Evolutionary conservation across 192 early-diverging fungal species (phyloP), one percentile per base, ranked within the genome.

Genomic region (Backusella luteola): DNA sequence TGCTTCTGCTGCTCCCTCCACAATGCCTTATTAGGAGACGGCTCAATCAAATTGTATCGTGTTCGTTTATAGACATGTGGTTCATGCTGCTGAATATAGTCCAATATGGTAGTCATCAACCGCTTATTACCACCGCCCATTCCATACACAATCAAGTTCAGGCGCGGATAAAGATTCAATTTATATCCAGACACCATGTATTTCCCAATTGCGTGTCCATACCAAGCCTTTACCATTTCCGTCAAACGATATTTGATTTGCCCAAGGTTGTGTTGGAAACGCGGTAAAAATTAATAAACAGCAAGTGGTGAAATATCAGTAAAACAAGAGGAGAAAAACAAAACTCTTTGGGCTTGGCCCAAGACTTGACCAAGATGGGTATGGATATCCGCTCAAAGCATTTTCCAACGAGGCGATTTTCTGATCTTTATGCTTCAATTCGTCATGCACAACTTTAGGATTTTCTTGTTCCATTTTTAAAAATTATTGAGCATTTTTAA

Each of bases 201-300:
- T 73, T 91, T 93, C 14, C 96, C 97, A 67, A 99, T 82, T 5
- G 97, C 91, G 75, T 93, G 90, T 4, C 96, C 96, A 79, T 97
- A 99, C 90, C 91, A 96, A 8, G 92, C 91, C 91, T 92, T 77
- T 74, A 99, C 96, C 46, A 99, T 79, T 84, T 99, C 96, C 0
- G 96, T 96, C 29, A 97, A 93, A 6, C 97, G 98, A 85, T 98
- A 96, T 96, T 97, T 98, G 32, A 99, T 86, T 80, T 97, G 96
- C 70, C 17, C 26, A 34, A 42, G 56, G 56, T 59, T n/a, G n/a
- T n/a, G 56, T 26, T 59, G 23, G 21, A 59, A 59, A 59, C 56
- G 29, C 26, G 26, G 4, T 26, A 59, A 52, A 26, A 12, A 59
- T 11, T 4, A 59, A 23, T 26, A 59, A 59, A 11, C 26, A 59